Evolutionary conservation across 495 filamentous ascomycete species (phyloP), one percentile per base, ranked within the genome.

Genomic region (Xylaria curta): DNA sequence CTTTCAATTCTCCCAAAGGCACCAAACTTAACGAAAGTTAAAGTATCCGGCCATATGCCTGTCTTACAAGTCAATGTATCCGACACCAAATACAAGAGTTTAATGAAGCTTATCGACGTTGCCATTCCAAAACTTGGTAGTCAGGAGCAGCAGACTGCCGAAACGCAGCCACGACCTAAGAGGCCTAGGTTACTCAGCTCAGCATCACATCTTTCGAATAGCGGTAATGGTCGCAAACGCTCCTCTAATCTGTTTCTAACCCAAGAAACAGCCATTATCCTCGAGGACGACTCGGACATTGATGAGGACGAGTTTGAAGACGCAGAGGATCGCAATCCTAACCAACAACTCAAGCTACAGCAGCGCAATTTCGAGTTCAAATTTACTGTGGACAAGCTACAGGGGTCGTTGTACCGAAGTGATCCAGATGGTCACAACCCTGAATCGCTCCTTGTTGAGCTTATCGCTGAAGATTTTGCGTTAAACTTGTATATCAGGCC

Each of bases 51-150:
- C 3, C 93, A 97, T 77, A 86, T 99, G 38, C 95, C 96, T 3
- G 91, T 98, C 19, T 86, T 99, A 13, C 96, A 97, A 81, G 96
- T 93, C 38, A 94, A 90, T 0, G 91, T 94, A 47, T 97, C 94
- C 0, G 96, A 99, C 76, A 91, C 90, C 51, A 99, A 98, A 79
- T 99, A 99, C 80, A 98, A 97, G 81, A 93, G 89, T 8, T 78
- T 98, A 64, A 98, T 99, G 97, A 95, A 91, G 75, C 84, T 99
- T 63, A 94, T 99, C 71, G 95, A 98, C 74, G 93, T 98, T 66
- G 95, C 96, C 3, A 93, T 98, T 72, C 96, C 96, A 7, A 93
- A 92, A 56, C 90, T 97, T 68, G 89, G 89, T 47, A 87, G 85
- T 12, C 86, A 87, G 49, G 61, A 56, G 33, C 82, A 84, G 53